phyloP scores from a whole-genome alignment of 2,329 filamentous ascomycete species.

The Penicillium sp. region DNA sequence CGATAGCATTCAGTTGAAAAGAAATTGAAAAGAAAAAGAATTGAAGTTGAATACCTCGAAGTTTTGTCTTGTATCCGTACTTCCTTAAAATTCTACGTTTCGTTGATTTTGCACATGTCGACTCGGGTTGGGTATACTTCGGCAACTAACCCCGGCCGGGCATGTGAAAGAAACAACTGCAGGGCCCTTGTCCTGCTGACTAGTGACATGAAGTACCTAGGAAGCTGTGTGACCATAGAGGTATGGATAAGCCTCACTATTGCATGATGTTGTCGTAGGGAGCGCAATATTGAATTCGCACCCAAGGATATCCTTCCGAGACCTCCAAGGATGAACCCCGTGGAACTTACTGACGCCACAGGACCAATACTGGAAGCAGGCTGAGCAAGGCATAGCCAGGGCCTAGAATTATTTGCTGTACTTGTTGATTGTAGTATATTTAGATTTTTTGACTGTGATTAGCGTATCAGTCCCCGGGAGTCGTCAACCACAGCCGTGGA shows the following conservation, averaged over 20 bases:
- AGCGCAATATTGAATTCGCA: not conserved
- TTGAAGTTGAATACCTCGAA: not conserved
- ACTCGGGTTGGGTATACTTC: not conserved
- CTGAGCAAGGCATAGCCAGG: not conserved
- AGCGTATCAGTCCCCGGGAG: too few relatives aligned
- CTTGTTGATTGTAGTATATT: too few relatives aligned
- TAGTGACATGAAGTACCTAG: not conserved
- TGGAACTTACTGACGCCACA: not conserved
- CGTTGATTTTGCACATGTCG: not conserved
- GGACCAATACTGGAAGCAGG: not conserved
- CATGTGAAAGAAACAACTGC: constrained; percentile 6
- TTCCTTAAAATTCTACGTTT: not conserved
- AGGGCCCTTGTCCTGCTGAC: constrained; percentile 4
- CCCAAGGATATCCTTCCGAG: constrained; percentile 2
- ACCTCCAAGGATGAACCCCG: not conserved
- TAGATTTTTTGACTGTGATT: not conserved
- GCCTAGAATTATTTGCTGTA: not conserved
- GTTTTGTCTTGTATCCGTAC: not conserved
- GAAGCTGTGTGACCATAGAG: not conserved
- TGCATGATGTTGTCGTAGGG: not conserved
- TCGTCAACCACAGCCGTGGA: not conserved
- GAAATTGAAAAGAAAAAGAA: not conserved
- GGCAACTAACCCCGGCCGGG: not conserved
- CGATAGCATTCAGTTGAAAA: not conserved
- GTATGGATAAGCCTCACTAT: not conserved